Evolutionary conservation across 208 protist species (phyloP), one percentile per base, ranked within the genome.

Genomic region (Leishmania tropica): DNA sequence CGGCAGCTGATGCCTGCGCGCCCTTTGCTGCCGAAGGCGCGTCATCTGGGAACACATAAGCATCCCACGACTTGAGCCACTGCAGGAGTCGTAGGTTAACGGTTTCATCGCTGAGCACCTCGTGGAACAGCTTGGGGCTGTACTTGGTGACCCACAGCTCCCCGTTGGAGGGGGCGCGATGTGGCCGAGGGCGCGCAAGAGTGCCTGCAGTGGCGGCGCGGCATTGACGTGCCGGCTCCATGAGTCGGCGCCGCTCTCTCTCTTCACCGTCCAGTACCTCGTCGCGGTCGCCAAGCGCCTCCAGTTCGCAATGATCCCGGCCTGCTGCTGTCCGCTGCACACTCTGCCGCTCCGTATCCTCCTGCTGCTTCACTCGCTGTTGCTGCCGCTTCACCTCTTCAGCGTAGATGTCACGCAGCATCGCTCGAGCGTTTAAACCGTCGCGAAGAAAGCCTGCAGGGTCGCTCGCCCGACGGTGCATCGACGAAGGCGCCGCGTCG

Each of bases 1-100:
- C 64, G 1, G 42, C 51, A 67, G 60, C 51, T 48, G 64, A 37
- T 7, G 71, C 10, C 28, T 62, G 15, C 35, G 53, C 17, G 51
- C 70, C 54, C 48, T 21, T 64, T 48, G 64, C 81, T 68, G 47
- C 42, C 28, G 15, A 6, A 11, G 47, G 0, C 13, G 42, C 75
- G 3, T 87, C 81, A 31, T 77, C 76, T 35, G 84, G 74, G 78
- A 97, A 96, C 11, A 95, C 91, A 72, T 90, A 95, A 0, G 86
- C 78, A 56, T 96, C 91, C 93, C 94, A 97, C 48, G 87, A 89
- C 83, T 95, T 93, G 31, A 97, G 85, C 93, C 94, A 97, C 76
- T 92, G 89, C 80, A 97, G 84, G 19, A 97, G 83, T 37, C 87
- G 83, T 40, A 97, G 78, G 72, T 96, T 96, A 56, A 92, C 88